Evolutionary conservation across 176 grass and related monocot genomes (phyloP), one percentile per base, ranked within the genome.

Genomic region (Tillandsia leiboldiana): DNA sequence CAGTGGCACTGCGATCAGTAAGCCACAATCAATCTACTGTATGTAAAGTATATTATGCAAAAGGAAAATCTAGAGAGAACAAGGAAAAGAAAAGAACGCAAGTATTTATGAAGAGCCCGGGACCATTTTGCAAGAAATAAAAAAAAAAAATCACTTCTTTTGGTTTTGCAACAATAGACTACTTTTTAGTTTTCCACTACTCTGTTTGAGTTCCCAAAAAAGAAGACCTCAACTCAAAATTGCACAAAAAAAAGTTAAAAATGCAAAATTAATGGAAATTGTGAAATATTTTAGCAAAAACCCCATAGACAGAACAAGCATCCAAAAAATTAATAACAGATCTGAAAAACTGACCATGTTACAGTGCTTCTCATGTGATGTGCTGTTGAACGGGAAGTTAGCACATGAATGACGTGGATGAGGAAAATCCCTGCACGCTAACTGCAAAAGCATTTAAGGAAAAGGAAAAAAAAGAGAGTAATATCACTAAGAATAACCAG

Each of bases 351-450:
- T 82, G 52, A 91, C 95, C 95, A 91, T 88, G 65, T 65, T 64
- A 71, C 95, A 99, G 71, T 88, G 70, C 68, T 90, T 83, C 71
- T 70, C 58, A 51, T 99, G 95, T 58, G 82, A 74, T 74, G 95
- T 90, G 54, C 57, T 73, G 70, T n/a, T 73, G 78, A 99, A 99
- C 29, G 95, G 84, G 49, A 86, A 91, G 78, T 87, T 88, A 67
- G 82, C 88, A 78, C 95, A 99, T 73, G 61, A 68, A 91, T 99
- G 84, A 2, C 95, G 95, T 11, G 95, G 75, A 75, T 99, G 95
- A 57, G 95, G 84, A 80, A 88, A 99, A 75, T 99, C 95, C 33
- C 95, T 82, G 80, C 95, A 99, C 49, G 95, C 95, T 66, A 99
- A 22, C 95, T 99, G 82, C 14, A 71, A 51, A 87, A 78, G 18